Evolutionary conservation across 495 filamentous ascomycete species (phyloP).

Genomic region (Penicillium bovifimosum): DNA sequence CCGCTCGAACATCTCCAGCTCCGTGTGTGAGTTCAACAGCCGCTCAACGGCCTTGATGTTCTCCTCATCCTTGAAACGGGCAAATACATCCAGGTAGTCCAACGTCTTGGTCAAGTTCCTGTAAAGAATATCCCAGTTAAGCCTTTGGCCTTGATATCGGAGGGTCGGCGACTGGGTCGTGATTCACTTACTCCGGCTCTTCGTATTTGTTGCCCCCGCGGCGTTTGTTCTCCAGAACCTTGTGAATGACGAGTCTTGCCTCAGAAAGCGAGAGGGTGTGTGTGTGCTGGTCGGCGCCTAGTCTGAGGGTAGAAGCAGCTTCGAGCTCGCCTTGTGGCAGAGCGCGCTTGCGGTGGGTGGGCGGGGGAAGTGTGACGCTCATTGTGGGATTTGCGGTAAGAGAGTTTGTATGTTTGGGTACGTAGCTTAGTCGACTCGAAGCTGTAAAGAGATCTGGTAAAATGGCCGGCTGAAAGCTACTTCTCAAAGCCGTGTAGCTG

Average conservation of each 20-base stretch:
- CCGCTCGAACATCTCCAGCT: conserved; percentile 85
- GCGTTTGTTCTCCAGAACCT: conserved; percentile 62
- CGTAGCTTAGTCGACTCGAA: background rate
- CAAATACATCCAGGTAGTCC: conserved; percentile 88
- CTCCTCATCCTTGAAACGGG: conserved; percentile 90
- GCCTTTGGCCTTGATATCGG: background rate
- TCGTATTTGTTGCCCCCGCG: conserved; percentile 44
- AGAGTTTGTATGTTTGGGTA: background rate
- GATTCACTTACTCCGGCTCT: conserved; percentile 43
- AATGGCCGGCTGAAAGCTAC: background rate
- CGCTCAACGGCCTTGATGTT: conserved; percentile 89
- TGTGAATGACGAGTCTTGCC: conserved; percentile 85
- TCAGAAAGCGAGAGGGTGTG: conserved; percentile 85
- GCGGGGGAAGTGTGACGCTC: conserved; percentile 40
- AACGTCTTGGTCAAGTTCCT: conserved; percentile 73
- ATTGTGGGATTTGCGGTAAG: conserved; percentile 15
- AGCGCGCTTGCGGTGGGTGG: conserved; percentile 68
- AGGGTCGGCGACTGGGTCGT: background rate
- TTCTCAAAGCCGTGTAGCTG: background rate
- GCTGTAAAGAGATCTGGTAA: no score
- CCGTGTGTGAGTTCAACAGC: conserved; percentile 65
- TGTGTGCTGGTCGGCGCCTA: conserved; percentile 88
- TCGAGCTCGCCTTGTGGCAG: conserved; percentile 79
- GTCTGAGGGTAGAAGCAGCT: conserved; percentile 69
- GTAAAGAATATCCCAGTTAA: conserved; percentile 6